Evolutionary conservation across 75 land plant genomes (phyloP).

Genomic region (Cryptomeria japonica): DNA sequence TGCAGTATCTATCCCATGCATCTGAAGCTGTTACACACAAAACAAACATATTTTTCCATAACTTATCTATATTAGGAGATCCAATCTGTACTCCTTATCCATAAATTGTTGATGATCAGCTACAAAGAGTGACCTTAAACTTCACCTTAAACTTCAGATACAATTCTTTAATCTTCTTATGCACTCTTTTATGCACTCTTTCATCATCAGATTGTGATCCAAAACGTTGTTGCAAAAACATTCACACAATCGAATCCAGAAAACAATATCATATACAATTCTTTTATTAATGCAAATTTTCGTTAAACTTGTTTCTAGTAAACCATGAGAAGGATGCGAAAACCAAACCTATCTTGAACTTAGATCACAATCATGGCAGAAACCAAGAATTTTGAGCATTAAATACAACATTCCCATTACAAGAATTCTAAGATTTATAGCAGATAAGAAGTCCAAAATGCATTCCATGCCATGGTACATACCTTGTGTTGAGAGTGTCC

Average conservation of each 20-base stretch:
- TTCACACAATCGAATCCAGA: too few species aligned
- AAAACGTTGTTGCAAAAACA: too few species aligned
- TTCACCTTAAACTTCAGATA: too few species aligned
- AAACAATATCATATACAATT: too few species aligned
- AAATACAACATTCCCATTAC: not conserved
- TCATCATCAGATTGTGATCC: too few species aligned
- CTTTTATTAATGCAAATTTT: too few species aligned
- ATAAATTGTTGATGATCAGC: not conserved
- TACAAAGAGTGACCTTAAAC: not conserved
- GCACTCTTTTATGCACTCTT: too few species aligned
- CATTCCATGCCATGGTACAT: not conserved
- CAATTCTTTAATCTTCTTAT: too few species aligned
- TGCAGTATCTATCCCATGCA: not conserved
- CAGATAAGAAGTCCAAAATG: not conserved
- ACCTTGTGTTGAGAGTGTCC: slow-evolving; percentile 18
- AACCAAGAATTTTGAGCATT: too few species aligned
- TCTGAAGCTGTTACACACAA: not conserved
- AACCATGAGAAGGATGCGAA: not conserved
- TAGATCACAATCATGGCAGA: too few species aligned
- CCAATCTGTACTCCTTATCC: not conserved
- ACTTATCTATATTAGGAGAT: not conserved
- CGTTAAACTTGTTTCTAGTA: not conserved
- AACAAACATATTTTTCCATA: not conserved
- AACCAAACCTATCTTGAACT: too few species aligned
- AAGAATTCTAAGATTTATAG: not conserved